A percentile compares a stretch with the other conserved stretches of the same genome.
These are phyloP conservation scores for Eremochloa ophiuroides DNA, from an alignment of 176 grass and related monocot genomes.

Conservation along the genomic window DNA sequence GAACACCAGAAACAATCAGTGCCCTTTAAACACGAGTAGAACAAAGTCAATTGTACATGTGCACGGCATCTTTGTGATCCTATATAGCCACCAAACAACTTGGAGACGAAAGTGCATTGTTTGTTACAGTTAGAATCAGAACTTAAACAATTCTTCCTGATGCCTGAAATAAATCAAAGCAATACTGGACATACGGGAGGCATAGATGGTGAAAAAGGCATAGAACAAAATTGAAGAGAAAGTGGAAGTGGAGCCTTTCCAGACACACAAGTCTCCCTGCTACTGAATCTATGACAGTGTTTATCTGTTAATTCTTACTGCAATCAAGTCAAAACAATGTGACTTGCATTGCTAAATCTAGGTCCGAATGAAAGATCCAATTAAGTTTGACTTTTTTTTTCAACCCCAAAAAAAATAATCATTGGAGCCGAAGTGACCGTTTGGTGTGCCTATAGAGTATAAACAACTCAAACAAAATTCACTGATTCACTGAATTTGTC, in stretches of 20 bases:
- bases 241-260: not conserved
- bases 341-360: not conserved
- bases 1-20: constrained; percentile 5
- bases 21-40: not conserved
- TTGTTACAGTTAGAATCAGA: too few relatives aligned
- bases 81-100: not conserved
- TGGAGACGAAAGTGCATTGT: too few relatives aligned
- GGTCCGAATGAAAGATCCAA: too few relatives aligned
- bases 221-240: too few relatives aligned
- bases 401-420: too few relatives aligned
- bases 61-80: not conserved
- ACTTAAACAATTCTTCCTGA: not conserved
- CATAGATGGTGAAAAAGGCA: not conserved
- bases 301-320: too few relatives aligned
- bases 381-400: too few relatives aligned
- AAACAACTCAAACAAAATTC: too few relatives aligned
- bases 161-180: not conserved
- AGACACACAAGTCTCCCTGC: not conserved
- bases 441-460: too few relatives aligned
- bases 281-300: not conserved
- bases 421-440: too few relatives aligned
- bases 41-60: not conserved
- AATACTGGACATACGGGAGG: not conserved
- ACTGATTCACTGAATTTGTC: too few relatives aligned
- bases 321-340: not conserved